Base-by-base conservation (phyloP, 192 early-diverging fungal species). In the Coemansia sp. region DNA sequence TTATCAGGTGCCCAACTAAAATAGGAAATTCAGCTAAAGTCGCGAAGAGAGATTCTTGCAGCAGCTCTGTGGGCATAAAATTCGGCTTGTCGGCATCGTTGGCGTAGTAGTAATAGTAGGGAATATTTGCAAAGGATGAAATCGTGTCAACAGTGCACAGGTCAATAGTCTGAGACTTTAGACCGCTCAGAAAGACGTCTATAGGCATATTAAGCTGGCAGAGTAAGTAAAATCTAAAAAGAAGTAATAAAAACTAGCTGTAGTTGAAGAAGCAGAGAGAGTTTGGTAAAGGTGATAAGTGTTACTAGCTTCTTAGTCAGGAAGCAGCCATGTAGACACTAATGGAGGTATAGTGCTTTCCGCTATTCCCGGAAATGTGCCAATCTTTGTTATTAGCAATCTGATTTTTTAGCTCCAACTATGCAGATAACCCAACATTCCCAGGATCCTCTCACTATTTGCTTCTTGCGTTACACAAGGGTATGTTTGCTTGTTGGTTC, bases 21-120 rank as follows among this genome's bases (percentile, higher is more conserved):
- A 69, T 43, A 1, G 67, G 67, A 23, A 21, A 42, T 0, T 56
- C 50, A 0, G 33, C 20, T 16, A 69, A 31, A 2, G 42, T 50
- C 3, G 6, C 23, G 37, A 60, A 56, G 14, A 69, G 34, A 4
- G 60, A 34, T 5, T 50, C 28, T 5, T 37, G 50, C 9, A 69
- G 40, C 16, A 62, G 34, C 14, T 45, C 61, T 2, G 34, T 37
- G 13, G 51, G 45, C 67, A 69, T 69, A 36, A 69, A 69, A 5
- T 50, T 24, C 9, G 9, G 5, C 7, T 6, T 10, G 1, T n/a
- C 16, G 16, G 31, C 1, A 1, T n/a, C 20, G 16, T 69, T 69
- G 40, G 34, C 36, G 23, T 39, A 69, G 10, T 42, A 37, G 42
- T n/a, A 57, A n/a, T 62, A 26, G 0, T 21, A 4, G 28, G 67